Conservation (phyloP, 2,329 filamentous ascomycete species). For the Diaporthe citri region DNA sequence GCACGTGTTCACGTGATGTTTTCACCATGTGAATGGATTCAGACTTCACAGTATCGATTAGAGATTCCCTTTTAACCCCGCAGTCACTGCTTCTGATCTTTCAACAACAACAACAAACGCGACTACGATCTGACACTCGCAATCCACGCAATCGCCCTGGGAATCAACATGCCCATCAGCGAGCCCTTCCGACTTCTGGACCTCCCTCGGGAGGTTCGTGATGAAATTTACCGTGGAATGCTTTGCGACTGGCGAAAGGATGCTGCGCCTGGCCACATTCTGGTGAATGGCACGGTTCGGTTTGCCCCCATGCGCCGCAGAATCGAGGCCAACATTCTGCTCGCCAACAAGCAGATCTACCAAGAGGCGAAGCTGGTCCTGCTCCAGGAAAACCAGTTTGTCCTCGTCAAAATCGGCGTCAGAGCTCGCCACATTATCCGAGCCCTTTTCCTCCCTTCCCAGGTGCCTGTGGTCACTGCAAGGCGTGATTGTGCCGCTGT, state of each 20-base stretch:
- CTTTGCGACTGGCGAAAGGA: neutral
- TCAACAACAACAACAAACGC: neutral
- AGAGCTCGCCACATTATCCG: fast-evolving
- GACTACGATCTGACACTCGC: too few species aligned
- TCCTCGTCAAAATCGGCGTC: neutral
- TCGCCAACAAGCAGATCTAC: neutral
- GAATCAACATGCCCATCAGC: neutral
- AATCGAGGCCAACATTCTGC: neutral
- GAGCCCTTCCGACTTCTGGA: neutral
- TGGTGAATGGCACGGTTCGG: neutral
- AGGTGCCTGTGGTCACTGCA: neutral
- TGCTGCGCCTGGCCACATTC: neutral
- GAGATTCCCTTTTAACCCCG: too few species aligned
- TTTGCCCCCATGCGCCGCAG: neutral
- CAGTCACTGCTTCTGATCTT: neutral
- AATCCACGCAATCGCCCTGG: neutral
- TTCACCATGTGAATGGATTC: neutral
- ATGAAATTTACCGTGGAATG: neutral
- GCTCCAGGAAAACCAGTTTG: neutral
- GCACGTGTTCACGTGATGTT: neutral
- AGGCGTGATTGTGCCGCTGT: too few species aligned
- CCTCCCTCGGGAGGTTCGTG: neutral
- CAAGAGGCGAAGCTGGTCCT: neutral
- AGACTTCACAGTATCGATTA: neutral
- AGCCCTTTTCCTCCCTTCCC: neutral